Base-by-base conservation (phyloP, 2,329 filamentous ascomycete genomes). In the Colletotrichum endophyticum region DNA sequence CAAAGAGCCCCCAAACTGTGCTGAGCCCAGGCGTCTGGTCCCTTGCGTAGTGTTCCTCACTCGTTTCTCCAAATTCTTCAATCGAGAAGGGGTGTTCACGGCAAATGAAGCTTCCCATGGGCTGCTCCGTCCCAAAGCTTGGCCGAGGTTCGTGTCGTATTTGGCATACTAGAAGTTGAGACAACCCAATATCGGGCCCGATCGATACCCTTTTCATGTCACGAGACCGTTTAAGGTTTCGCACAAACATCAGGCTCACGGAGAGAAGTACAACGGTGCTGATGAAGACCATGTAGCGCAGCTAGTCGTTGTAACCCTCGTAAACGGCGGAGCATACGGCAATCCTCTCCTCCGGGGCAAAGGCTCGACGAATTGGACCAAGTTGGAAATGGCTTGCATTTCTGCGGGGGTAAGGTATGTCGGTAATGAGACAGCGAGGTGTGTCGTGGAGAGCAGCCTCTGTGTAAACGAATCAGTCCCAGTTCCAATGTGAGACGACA, bases 51-150 rank as follows among this genome's bases (percentile, higher is more conserved):
- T 61, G 12, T 32, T 66, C 57, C 49, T 28, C 30, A 34, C 13
- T 57, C 15, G 56, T 61, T 71, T 69, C 44, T 28, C 70, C 49
- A 69, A 69, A 19, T 53, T 13, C 30, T 44, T 49, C 61, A 34
- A 22, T 9, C 53, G 36, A 27, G 39, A 69, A 30, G 27, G 30
- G 64, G 70, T 49, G 73, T 73, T 62, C 64, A 74, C 59, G 34
- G 49, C 59, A 30, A 66, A 32, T 66, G 70, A 70, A 70, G 63
- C 44, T 69, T 74, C 70, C 25, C 49, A 70, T 61, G 71, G 70
- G 59, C 13, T 66, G 34, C 25, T 61, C 49, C 74, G 66, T 76
- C 74, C 49, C 59, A 74, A 59, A 36, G 34, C 59, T 36, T 32
- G 59, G 34, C 59, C 36, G 34, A 74, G 64, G 34, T 64, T 56